Evolutionary conservation across 768 basidiomycete species (phyloP).

Genomic region (Mycena haematopus): DNA sequence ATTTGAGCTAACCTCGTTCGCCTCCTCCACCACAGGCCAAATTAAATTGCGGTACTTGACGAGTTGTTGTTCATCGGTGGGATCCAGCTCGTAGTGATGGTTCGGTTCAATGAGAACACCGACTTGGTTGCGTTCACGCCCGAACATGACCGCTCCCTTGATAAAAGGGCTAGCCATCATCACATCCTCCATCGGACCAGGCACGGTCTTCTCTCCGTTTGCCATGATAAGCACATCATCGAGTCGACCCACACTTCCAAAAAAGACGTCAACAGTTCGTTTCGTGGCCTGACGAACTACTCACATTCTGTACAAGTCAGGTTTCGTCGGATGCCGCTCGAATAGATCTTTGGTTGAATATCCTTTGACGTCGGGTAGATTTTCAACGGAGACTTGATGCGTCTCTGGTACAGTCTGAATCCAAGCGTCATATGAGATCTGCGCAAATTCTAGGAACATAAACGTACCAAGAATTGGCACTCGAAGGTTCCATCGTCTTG

Average conservation of each 20-base stretch:
- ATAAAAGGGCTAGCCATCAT: constrained; percentile 10
- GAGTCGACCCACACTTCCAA: constrained; percentile 2
- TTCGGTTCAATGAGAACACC: constrained; percentile 18
- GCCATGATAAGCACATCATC: constrained; percentile 13
- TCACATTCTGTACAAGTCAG: too few relatives aligned
- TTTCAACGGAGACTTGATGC: too few relatives aligned
- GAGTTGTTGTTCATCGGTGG: constrained; percentile 1
- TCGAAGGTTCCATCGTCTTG: too few relatives aligned
- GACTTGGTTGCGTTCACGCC: constrained; percentile 20
- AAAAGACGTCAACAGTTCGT: neutral
- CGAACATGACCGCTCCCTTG: too few relatives aligned
- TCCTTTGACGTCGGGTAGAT: too few relatives aligned
- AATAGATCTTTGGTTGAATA: too few relatives aligned
- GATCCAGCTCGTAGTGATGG: neutral
- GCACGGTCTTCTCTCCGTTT: constrained; percentile 10
- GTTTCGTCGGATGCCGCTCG: too few relatives aligned
- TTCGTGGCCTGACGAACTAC: neutral
- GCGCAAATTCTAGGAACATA: neutral
- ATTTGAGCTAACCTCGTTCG: constrained; percentile 38
- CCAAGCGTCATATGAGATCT: neutral
- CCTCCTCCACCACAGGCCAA: constrained; percentile 46
- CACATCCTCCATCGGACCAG: constrained; percentile 14
- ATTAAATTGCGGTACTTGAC: too few relatives aligned
- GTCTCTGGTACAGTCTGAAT: too few relatives aligned
- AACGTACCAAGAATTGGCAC: neutral